Percentiles rank a stretch among this genome's conserved stretches.
phyloP scores from a whole-genome alignment of 2,329 filamentous ascomycete species.

The Hypoxylon sp. region DNA sequence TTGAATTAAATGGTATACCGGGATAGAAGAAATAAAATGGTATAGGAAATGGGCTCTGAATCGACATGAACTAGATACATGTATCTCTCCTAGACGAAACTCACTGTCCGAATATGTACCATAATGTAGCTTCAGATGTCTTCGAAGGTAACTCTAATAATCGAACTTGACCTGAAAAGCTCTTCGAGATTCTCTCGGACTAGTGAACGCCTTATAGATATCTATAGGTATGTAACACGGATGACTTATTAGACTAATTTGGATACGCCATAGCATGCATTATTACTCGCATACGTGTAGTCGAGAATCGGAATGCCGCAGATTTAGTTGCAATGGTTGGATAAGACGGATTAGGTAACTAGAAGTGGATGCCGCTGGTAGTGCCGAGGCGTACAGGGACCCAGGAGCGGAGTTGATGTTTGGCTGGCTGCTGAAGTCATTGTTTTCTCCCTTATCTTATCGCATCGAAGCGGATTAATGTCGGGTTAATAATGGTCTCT shows the following conservation, averaged over 20 bases:
- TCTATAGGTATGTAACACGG: background rate
- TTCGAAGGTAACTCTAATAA: background rate
- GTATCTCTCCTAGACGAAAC: background rate
- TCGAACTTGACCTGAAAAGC: background rate
- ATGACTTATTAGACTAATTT: background rate
- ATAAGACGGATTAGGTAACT: conserved; percentile 18
- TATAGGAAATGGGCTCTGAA: background rate
- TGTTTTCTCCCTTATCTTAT: conserved; percentile 45
- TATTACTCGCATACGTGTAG: conserved; percentile 14
- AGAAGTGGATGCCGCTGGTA: conserved; percentile 12
- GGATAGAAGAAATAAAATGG: conserved; percentile 12
- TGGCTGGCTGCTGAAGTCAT: conserved; percentile 31
- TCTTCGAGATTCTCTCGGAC: background rate
- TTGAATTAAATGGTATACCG: conserved; percentile 1
- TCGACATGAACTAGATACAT: background rate
- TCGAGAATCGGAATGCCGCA: conserved; percentile 9
- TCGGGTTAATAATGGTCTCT: conserved; percentile 42
- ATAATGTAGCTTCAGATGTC: background rate
- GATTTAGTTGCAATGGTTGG: background rate
- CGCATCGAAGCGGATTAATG: conserved; percentile 42
- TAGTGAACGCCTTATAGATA: background rate
- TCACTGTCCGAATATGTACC: background rate
- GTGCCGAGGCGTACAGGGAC: conserved; percentile 34
- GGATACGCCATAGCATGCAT: conserved; percentile 12
- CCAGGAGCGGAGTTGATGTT: background rate